phyloP scores from a whole-genome alignment of 2,329 filamentous ascomycete species.

The Neurospora sp. region DNA sequence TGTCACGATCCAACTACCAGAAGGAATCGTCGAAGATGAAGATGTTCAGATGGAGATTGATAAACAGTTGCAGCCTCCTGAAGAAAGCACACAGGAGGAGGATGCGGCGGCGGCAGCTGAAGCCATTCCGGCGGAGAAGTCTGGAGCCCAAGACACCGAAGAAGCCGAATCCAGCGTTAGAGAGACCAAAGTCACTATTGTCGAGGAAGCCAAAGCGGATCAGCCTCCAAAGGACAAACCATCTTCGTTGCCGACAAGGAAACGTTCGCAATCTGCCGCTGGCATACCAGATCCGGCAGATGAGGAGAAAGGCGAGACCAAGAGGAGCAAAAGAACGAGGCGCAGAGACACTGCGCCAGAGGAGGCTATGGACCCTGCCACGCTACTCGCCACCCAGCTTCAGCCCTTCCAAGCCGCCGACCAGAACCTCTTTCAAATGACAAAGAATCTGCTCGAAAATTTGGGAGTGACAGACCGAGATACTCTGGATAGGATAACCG shows the following conservation, averaged over 20 bases:
- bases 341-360: constrained; percentile 48
- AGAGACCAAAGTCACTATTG: constrained; percentile 5
- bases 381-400: constrained; percentile 43
- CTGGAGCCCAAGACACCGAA: neutral
- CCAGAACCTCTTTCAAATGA: constrained; percentile 44
- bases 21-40: constrained; percentile 26
- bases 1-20: constrained; percentile 27
- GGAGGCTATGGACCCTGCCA: constrained; percentile 42
- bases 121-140: constrained; percentile 4
- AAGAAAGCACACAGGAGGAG: constrained; percentile 4
- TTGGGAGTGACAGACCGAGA: constrained; percentile 41
- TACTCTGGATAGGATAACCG: constrained; percentile 34
- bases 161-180: neutral
- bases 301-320: constrained; percentile 47
- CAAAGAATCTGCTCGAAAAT: constrained; percentile 44
- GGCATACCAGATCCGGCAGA: constrained; percentile 45
- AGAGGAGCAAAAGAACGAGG: constrained; percentile 55
- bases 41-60: constrained; percentile 30
- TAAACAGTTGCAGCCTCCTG: constrained; percentile 21
- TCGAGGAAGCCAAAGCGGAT: constrained; percentile 4
- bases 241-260: constrained; percentile 37
- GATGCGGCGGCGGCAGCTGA: neutral
- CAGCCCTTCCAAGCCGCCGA: constrained; percentile 48
- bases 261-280: constrained; percentile 52
- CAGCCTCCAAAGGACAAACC: constrained; percentile 22